Evolutionary conservation across 306 rosid genomes (phyloP).

Genomic region (Castanea sativa): DNA sequence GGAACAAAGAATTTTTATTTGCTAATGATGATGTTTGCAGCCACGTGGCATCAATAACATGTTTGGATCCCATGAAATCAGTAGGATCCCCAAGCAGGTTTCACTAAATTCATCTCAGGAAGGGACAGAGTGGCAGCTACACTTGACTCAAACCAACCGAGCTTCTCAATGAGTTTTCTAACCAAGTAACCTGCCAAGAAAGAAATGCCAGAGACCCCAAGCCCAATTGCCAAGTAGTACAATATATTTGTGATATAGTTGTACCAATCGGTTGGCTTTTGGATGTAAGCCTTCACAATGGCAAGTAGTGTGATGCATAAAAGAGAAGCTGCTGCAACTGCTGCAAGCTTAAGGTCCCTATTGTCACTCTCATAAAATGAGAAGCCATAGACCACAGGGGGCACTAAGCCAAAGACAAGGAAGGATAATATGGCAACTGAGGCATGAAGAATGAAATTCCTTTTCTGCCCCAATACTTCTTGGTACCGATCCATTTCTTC

Average conservation of each 20-base stretch:
- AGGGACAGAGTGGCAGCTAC: constrained; percentile 12
- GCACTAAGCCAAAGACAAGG: constrained; percentile 59
- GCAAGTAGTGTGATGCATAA: constrained; percentile 64
- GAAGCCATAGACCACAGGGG: constrained; percentile 73
- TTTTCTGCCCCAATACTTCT: constrained; percentile 43
- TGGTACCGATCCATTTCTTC: constrained; percentile 38
- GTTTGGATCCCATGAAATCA: not conserved
- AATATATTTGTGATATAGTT: constrained; percentile 45
- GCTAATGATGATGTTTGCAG: not conserved
- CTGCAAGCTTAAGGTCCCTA: constrained; percentile 63
- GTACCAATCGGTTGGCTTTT: constrained; percentile 32
- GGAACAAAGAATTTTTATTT: not conserved
- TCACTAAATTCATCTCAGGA: constrained; percentile 24
- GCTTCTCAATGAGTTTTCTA: constrained; percentile 33
- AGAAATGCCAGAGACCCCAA: constrained; percentile 52
- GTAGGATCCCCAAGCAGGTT: constrained; percentile 34
- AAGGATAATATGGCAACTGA: constrained; percentile 53
- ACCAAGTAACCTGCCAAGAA: constrained; percentile 58
- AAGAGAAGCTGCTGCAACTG: constrained; percentile 68
- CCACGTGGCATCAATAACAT: not conserved
- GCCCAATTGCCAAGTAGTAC: constrained; percentile 42
- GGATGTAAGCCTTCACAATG: constrained; percentile 47
- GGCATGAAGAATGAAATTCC: constrained; percentile 58
- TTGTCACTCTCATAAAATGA: constrained; percentile 53
- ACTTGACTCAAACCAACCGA: constrained; percentile 54